Conservation (phyloP, 345 rosid species). For the Carallia brachiata region DNA sequence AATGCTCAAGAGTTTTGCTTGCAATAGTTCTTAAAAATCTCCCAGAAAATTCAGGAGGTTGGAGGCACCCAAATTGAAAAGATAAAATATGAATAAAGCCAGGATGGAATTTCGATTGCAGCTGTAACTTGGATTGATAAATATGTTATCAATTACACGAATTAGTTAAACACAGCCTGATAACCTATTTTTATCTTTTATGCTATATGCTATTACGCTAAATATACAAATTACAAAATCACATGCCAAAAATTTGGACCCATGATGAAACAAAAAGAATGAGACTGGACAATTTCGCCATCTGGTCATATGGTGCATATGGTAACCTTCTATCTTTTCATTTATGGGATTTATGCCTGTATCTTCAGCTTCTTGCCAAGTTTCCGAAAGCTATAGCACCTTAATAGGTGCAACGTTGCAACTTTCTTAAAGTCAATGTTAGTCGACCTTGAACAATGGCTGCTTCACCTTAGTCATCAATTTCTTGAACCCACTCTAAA, state of each 20-base stretch:
- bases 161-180: slow-evolving; percentile 11
- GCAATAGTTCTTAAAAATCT: too few relatives aligned
- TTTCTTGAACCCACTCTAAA: slow-evolving; percentile 93
- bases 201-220: background rate
- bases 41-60: too few relatives aligned
- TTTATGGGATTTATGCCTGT: slow-evolving; percentile 4
- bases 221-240: slow-evolving; percentile 37
- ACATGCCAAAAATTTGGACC: slow-evolving; percentile 35
- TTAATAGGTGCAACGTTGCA: background rate
- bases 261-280: slow-evolving; percentile 15
- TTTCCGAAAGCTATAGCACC: slow-evolving; percentile 4
- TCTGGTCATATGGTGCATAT: slow-evolving; percentile 16
- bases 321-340: background rate
- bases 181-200: slow-evolving; percentile 19
- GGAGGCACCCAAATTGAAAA: too few relatives aligned
- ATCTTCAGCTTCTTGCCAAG: background rate
- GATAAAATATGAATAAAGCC: too few relatives aligned
- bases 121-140: slow-evolving; percentile 15
- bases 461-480: slow-evolving; percentile 57
- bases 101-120: slow-evolving; percentile 21
- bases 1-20: too few relatives aligned
- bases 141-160: slow-evolving; percentile 8
- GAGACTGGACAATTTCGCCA: slow-evolving; percentile 35
- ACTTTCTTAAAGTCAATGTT: background rate
- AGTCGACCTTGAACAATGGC: background rate